Evolutionary conservation across 208 protist genomes (phyloP).

Genomic region (Phytomonas francai): DNA sequence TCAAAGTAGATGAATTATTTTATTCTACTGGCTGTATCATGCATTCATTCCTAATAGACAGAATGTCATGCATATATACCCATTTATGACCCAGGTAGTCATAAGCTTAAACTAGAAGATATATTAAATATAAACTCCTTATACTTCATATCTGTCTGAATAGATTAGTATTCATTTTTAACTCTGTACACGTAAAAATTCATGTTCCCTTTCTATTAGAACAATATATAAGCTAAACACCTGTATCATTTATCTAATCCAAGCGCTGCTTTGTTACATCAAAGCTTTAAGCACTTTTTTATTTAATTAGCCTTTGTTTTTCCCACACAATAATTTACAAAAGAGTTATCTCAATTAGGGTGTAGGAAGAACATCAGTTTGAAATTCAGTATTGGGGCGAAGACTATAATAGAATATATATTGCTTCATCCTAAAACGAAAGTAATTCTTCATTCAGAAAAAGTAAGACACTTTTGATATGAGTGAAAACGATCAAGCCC

Average conservation of each 20-base stretch:
- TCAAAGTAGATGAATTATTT: neutral
- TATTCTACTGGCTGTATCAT: neutral
- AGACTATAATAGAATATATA: neutral
- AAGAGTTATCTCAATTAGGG: neutral
- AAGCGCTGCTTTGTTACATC: neutral
- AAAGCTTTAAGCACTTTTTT: neutral
- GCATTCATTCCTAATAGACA: neutral
- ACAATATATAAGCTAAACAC: neutral
- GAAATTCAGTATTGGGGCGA: neutral
- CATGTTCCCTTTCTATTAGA: too few species aligned
- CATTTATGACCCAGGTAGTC: neutral
- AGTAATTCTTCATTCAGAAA: neutral
- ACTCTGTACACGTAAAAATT: too few species aligned
- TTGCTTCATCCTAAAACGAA: neutral
- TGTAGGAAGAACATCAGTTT: neutral
- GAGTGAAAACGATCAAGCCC: constrained; percentile 30
- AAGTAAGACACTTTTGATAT: constrained; percentile 3
- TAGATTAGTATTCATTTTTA: too few species aligned
- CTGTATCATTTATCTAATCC: neutral
- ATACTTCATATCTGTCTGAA: neutral
- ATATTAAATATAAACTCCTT: neutral
- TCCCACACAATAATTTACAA: neutral
- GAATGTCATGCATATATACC: neutral
- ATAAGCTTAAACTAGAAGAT: neutral
- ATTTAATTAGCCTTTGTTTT: neutral